These are phyloP conservation scores for Fraxinus greggii DNA, from an alignment of 305 asterid species.

Conservation along the genomic window DNA sequence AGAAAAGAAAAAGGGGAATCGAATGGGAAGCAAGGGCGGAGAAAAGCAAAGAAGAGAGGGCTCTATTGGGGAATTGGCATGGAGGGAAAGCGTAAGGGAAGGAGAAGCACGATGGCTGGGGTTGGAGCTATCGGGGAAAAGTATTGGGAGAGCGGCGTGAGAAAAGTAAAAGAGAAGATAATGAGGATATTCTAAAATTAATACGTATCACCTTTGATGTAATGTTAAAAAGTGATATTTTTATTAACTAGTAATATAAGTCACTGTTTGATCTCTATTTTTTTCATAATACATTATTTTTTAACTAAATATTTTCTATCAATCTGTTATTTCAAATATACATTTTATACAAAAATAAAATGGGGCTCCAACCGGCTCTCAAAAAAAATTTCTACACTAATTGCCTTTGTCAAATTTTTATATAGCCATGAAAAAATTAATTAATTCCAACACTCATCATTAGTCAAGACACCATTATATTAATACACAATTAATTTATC, in stretches of 20 bases:
- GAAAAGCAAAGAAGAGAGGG: not conserved
- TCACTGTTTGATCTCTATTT: too few species aligned
- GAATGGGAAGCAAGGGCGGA: not conserved
- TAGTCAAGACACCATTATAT: not conserved
- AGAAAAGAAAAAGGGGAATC: not conserved
- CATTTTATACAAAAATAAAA: too few species aligned
- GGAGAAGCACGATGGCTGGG: not conserved
- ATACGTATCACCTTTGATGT: not conserved
- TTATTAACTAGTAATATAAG: not conserved
- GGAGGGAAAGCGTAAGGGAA: not conserved
- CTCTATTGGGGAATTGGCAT: not conserved
- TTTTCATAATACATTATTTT: too few species aligned
- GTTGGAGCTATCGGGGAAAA: not conserved
- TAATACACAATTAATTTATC: not conserved
- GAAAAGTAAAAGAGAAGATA: not conserved
- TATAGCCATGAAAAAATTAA: not conserved
- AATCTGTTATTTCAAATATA: too few species aligned
- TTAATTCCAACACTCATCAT: not conserved
- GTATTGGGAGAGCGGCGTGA: not conserved
- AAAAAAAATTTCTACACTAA: not conserved
- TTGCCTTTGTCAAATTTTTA: not conserved
- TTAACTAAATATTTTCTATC: too few species aligned
- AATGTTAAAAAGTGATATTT: not conserved
- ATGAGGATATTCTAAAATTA: not conserved
- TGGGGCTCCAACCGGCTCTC: too few species aligned